A percentile compares a stretch with the other conserved stretches of the same genome.
Conservation (phyloP, 1,284 basidiomycete genomes). For the Cryptococcus sp. region DNA sequence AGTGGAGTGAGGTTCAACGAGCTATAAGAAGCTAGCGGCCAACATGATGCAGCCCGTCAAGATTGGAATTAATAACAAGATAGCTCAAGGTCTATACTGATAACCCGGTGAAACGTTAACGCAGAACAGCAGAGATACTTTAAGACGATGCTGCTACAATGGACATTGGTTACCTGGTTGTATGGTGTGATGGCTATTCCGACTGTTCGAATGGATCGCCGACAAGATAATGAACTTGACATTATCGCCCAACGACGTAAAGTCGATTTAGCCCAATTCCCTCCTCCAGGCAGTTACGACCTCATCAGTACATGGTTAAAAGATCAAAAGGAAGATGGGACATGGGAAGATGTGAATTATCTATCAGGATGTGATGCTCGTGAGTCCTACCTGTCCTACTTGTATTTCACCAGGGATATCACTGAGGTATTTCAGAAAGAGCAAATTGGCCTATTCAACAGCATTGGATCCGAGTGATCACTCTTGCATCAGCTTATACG, state of each 20-base stretch:
- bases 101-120: no score
- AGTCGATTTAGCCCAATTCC: slow-evolving; percentile 17
- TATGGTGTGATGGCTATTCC: no score
- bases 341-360: slow-evolving; percentile 60
- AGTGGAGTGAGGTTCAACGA: no score
- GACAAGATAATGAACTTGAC: no score
- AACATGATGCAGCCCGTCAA: no score
- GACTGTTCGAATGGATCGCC: no score
- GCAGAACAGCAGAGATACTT: no score
- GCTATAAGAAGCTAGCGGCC: no score
- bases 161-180: background rate
- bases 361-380: slow-evolving; percentile 57
- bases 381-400: slow-evolving; percentile 6
- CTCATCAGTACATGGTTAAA: slow-evolving; percentile 12
- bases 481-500: slow-evolving; percentile 58
- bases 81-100: no score
- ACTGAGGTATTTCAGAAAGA: slow-evolving; percentile 29
- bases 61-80: no score
- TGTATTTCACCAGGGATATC: background rate
- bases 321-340: slow-evolving; percentile 47
- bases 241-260: slow-evolving; percentile 3
- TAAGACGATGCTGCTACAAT: background rate
- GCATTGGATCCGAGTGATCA: slow-evolving; percentile 59
- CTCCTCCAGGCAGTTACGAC: slow-evolving; percentile 5
- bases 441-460: slow-evolving; percentile 64